A percentile compares a stretch with the other conserved stretches of the same genome.
Evolutionary conservation across 2,329 filamentous ascomycete genomes (phyloP).

Genomic region (Arachnomyces sp.): DNA sequence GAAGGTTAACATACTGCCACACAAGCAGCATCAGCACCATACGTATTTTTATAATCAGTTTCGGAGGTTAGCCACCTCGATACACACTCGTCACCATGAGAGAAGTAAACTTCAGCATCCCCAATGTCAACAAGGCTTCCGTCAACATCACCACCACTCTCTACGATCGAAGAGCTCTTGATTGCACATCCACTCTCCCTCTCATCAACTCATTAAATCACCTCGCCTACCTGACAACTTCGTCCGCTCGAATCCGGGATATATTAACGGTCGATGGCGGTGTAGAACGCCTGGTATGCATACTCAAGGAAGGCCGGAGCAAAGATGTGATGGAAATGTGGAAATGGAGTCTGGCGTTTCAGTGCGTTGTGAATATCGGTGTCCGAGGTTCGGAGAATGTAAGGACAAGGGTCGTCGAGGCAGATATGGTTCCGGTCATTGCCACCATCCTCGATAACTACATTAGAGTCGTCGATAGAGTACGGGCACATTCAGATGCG

Average conservation of each 20-base stretch:
- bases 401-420: conserved; percentile 89
- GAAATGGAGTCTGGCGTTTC: conserved; percentile 99
- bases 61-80: too few species aligned
- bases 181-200: conserved; percentile 94
- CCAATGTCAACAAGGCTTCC: conserved; percentile 98
- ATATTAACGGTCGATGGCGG: conserved; percentile 98
- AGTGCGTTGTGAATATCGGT: conserved; percentile 98
- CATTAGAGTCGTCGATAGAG: conserved; percentile 90
- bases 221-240: conserved; percentile 95
- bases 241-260: conserved; percentile 91
- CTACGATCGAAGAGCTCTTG: conserved; percentile 92
- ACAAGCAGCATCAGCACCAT: background rate
- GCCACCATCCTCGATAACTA: conserved; percentile 98
- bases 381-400: conserved; percentile 92
- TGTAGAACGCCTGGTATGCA: conserved; percentile 92
- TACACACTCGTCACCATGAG: conserved; percentile 62
- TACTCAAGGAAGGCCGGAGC: conserved; percentile 92
- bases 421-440: conserved; percentile 98
- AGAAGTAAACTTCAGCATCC: conserved; percentile 99
- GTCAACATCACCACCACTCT: conserved; percentile 97
- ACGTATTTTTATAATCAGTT: too few species aligned
- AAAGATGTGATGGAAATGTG: conserved; percentile 99
- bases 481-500: conserved; percentile 74
- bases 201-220: conserved; percentile 99
- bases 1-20: background rate